Conservation (phyloP, 768 basidiomycete species). For the Psilocybe azurescens region DNA sequence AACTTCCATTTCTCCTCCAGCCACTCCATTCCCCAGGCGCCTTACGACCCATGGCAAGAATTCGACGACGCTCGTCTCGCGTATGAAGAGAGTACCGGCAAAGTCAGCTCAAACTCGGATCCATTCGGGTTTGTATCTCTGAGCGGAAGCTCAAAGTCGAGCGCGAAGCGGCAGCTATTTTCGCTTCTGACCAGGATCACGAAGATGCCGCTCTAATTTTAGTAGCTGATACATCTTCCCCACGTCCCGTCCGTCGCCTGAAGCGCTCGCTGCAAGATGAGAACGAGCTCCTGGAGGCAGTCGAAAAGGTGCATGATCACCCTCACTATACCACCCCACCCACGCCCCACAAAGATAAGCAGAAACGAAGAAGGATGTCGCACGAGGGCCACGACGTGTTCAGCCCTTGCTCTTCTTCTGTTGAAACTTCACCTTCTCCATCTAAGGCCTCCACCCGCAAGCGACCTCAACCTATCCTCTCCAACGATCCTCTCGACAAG, state of each 20-base stretch:
- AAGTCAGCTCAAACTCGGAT: conserved; percentile 41
- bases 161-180: conserved; percentile 30
- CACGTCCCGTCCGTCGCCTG: conserved; percentile 29
- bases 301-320: conserved; percentile 2
- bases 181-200: conserved; percentile 4
- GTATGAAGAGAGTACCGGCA: conserved; percentile 18
- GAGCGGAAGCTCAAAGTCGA: conserved; percentile 51
- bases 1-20: conserved; percentile 13
- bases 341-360: conserved; percentile 39
- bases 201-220: conserved; percentile 24
- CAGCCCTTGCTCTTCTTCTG: conserved; percentile 36
- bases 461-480: conserved; percentile 5
- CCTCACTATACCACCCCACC: conserved; percentile 31
- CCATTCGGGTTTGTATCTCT: conserved; percentile 65
- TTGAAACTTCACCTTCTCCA: conserved; percentile 43
- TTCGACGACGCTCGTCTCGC: conserved; percentile 22
- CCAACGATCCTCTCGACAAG: conserved; percentile 21
- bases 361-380: conserved; percentile 31
- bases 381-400: conserved; percentile 37
- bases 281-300: conserved; percentile 10
- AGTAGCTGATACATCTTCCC: conserved; percentile 35
- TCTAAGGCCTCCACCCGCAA: conserved; percentile 31
- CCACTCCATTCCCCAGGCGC: conserved; percentile 11
- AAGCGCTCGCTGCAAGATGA: conserved; percentile 21
- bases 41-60: conserved; percentile 27